Percentiles rank a stretch among this genome's conserved stretches.
phyloP scores from a whole-genome alignment of 345 rosid species.

The Arabidopsis suecica region DNA sequence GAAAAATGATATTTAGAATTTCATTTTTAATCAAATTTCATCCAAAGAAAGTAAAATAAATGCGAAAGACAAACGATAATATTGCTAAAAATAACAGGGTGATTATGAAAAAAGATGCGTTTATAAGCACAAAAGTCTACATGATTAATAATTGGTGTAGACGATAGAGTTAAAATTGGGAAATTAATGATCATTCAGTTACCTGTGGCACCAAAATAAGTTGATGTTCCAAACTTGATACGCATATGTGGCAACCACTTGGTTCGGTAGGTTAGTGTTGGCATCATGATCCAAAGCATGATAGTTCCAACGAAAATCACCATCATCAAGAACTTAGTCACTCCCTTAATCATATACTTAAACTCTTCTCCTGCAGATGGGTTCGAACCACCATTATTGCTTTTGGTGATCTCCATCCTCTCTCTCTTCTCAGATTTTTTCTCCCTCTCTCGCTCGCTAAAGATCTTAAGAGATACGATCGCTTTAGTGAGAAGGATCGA shows the following conservation, averaged over 20 bases:
- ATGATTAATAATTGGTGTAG: too few relatives aligned
- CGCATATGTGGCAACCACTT: constrained; percentile 54
- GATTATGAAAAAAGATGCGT: too few relatives aligned
- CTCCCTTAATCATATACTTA: constrained; percentile 40
- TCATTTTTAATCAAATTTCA: background rate
- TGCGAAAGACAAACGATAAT: too few relatives aligned
- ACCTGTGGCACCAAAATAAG: constrained; percentile 71
- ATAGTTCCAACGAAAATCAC: constrained; percentile 55
- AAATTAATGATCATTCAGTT: background rate
- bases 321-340: constrained; percentile 49
- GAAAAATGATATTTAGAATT: background rate
- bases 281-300: constrained; percentile 71
- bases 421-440: background rate
- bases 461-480: constrained; percentile 21
- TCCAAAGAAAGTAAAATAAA: too few relatives aligned
- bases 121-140: too few relatives aligned
- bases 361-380: constrained; percentile 35
- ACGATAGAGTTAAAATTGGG: too few relatives aligned
- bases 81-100: too few relatives aligned
- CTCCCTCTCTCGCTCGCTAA: background rate
- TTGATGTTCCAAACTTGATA: constrained; percentile 46
- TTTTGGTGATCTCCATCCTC: constrained; percentile 34
- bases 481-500: constrained; percentile 33
- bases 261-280: constrained; percentile 57
- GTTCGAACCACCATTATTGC: constrained; percentile 17